Percentiles rank a stretch among this genome's conserved stretches.
These are phyloP conservation scores for Pichia inconspicua DNA, from an alignment of 1,139 yeast genomes.

Conservation along the genomic window DNA sequence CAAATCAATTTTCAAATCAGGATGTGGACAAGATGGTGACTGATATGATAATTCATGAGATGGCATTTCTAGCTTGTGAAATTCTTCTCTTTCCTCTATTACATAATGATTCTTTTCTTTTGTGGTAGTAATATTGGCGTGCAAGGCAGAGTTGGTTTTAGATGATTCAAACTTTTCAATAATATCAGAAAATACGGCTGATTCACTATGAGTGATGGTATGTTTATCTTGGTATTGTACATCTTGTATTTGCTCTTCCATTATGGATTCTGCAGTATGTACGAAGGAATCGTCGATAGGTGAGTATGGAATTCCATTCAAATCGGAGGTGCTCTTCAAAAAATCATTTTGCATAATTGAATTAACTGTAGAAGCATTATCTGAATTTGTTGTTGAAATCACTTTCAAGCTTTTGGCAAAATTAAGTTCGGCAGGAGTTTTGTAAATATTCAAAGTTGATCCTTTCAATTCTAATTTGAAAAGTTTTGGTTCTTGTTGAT, in stretches of 20 bases:
- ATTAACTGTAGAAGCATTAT: not conserved
- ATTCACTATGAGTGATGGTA: not conserved
- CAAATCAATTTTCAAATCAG: conserved; percentile 52
- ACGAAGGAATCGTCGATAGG: not conserved
- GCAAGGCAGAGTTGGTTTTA: not conserved
- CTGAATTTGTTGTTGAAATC: not conserved
- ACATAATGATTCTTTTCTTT: too few species aligned
- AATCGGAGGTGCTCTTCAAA: conserved; percentile 7
- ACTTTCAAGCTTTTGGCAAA: conserved; percentile 39
- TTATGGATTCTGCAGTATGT: not conserved
- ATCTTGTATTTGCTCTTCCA: not conserved
- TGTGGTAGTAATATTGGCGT: not conserved
- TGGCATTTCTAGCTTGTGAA: not conserved
- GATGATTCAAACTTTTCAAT: conserved; percentile 9
- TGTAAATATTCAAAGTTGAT: conserved; percentile 48
- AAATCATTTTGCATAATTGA: conserved; percentile 8
- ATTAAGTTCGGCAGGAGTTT: conserved; percentile 38
- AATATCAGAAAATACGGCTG: conserved; percentile 3
- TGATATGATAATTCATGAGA: conserved; percentile 23
- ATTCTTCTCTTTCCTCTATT: not conserved
- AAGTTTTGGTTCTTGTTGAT: conserved; percentile 35
- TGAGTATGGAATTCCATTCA: not conserved
- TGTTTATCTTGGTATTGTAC: not conserved
- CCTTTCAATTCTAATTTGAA: conserved; percentile 63
- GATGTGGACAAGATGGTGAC: conserved; percentile 53